A percentile compares a stretch with the other conserved stretches of the same genome.
Conservation (phyloP, 352 stramenopile genomes). For the Globisporangium radiosum region DNA sequence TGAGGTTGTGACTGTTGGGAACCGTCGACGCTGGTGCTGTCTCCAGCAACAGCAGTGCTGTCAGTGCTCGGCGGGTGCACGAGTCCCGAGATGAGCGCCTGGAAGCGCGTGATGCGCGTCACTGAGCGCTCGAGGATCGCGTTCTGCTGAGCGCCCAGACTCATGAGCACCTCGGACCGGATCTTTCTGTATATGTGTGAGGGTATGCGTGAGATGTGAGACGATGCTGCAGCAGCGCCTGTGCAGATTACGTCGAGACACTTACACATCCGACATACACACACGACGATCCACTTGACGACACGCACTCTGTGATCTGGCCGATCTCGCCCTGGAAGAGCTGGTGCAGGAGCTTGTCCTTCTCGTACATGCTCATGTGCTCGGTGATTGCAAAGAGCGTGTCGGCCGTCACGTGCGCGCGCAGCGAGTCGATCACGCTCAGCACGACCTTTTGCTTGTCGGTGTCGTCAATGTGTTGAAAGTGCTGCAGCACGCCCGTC, state of each 20-base stretch:
- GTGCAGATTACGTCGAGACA: too few species aligned
- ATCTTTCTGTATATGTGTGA: constrained; percentile 29
- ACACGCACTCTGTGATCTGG: constrained; percentile 42
- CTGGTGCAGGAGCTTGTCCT: constrained; percentile 45
- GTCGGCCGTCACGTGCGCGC: constrained; percentile 42
- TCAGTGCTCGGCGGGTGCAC: neutral
- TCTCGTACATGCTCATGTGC: constrained; percentile 51
- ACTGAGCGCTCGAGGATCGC: constrained; percentile 55
- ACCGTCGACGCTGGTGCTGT: neutral
- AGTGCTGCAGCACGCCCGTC: constrained; percentile 40
- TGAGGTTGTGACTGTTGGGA: too few species aligned
- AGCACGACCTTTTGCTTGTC: constrained; percentile 57
- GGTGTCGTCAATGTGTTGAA: constrained; percentile 47
- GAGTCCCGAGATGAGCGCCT: constrained; percentile 29
- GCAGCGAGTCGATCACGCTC: constrained; percentile 33
- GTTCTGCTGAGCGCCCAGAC: constrained; percentile 50
- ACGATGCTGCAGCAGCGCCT: too few species aligned
- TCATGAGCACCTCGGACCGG: constrained; percentile 34
- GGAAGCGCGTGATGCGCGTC: constrained; percentile 51
- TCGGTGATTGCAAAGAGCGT: constrained; percentile 34
- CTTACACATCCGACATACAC: neutral
- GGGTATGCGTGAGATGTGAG: neutral
- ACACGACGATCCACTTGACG: neutral
- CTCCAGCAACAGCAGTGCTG: too few species aligned
- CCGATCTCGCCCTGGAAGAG: constrained; percentile 50